phyloP scores from a whole-genome alignment of 176 grass and related monocot genomes.

The Oryza nivara region DNA sequence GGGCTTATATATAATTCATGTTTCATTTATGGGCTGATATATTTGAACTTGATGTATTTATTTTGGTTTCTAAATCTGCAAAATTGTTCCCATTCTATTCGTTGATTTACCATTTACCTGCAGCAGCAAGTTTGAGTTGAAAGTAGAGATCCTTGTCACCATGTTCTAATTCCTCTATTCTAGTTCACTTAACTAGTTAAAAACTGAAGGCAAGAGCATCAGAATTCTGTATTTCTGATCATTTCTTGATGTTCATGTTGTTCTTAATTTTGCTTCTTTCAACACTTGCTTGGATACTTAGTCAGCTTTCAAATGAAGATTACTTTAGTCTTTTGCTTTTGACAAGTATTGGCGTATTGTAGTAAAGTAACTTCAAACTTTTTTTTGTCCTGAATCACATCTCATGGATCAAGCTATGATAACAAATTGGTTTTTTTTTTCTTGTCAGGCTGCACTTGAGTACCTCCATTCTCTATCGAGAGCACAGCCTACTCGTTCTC shows the following conservation, averaged over 20 bases:
- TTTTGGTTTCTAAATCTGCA: not conserved
- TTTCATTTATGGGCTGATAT: not conserved
- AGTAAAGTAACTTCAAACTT: not conserved
- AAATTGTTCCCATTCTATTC: not conserved
- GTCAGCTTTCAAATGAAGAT: not conserved
- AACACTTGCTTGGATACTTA: not conserved
- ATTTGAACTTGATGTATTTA: not conserved
- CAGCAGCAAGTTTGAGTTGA: not conserved
- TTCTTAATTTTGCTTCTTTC: not conserved
- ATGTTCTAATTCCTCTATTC: not conserved
- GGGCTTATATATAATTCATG: not conserved
- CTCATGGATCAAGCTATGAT: not conserved
- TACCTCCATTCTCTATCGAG: slow-evolving; percentile 49
- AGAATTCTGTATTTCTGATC: not conserved
- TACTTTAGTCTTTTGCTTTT: not conserved
- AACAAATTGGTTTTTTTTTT: not conserved
- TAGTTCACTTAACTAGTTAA: not conserved
- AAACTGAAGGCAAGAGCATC: not conserved
- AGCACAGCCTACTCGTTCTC: slow-evolving; percentile 47
- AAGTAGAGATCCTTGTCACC: not conserved
- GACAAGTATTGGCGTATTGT: not conserved
- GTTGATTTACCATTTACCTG: not conserved
- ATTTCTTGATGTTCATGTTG: not conserved
- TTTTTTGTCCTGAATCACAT: not conserved
- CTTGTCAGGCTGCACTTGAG: slow-evolving; percentile 43